Conservation (phyloP, 129 eudicot species). For the Lonicera japonica region DNA sequence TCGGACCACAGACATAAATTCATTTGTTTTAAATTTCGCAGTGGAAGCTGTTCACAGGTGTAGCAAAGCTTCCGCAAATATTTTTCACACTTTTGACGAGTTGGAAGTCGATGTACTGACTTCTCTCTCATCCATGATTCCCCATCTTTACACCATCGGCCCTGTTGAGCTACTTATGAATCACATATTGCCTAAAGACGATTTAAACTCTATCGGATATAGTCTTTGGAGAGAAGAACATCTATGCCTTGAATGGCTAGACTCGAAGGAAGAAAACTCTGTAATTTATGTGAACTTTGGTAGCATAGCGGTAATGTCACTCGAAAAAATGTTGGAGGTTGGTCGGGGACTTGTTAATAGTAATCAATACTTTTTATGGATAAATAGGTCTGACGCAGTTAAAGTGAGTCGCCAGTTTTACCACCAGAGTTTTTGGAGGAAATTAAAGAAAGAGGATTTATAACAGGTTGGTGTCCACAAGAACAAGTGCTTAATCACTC, state of each 20-base stretch:
- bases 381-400: slow-evolving; percentile 23
- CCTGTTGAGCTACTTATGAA: slow-evolving; percentile 25
- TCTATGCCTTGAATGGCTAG: slow-evolving; percentile 26
- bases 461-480: slow-evolving; percentile 5
- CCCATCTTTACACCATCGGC: slow-evolving; percentile 12
- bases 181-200: neutral
- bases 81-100: slow-evolving; percentile 21
- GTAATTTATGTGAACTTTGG: slow-evolving; percentile 36
- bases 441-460: slow-evolving; percentile 2
- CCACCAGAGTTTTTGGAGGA: slow-evolving; percentile 14
- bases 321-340: slow-evolving; percentile 14
- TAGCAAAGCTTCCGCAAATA: slow-evolving; percentile 9
- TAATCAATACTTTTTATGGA: slow-evolving; percentile 27
- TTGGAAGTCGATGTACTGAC: slow-evolving; percentile 15
- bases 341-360: slow-evolving; percentile 35
- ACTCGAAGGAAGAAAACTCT: slow-evolving; percentile 21
- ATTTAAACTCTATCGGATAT: slow-evolving; percentile 12
- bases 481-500: slow-evolving; percentile 9
- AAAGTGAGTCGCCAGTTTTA: slow-evolving; percentile 7
- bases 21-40: neutral
- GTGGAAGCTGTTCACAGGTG: slow-evolving; percentile 9
- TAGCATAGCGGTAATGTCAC: slow-evolving; percentile 23
- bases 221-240: slow-evolving; percentile 39
- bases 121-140: slow-evolving; percentile 14
- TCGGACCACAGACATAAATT: neutral